Evolutionary conservation across 352 stramenopile genomes (phyloP), one percentile per base, ranked within the genome.

Genomic region (Phytophthora melonis): DNA sequence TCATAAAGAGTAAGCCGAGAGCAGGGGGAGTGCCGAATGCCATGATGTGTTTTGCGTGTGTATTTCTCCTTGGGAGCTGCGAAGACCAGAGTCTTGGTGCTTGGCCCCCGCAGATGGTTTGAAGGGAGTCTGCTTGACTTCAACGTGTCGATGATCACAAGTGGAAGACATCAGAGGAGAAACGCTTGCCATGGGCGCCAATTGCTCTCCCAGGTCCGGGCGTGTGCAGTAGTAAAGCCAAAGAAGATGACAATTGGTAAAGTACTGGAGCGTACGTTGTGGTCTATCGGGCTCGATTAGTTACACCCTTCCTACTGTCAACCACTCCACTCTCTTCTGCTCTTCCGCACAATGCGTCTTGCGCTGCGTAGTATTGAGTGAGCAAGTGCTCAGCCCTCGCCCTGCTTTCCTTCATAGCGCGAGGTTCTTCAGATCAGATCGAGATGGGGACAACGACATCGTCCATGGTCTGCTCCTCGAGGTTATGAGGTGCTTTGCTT

Each of bases 211-310:
- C 32, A 36, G 25, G 32, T 36, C 32, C 1, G 32, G 32, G 9
- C 32, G 32, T 36, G 7, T 36, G 10, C 18, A 50, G 41, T 5
- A 50, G 41, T 5, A 19, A 16, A 8, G 11, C 41, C 41, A 50
- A 16, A 63, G 41, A n/a, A n/a, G 34, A 23, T n/a, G 11, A 45
- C 49, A 32, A 21, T 52, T 58, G 43, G 11, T 66, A 39, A 56
- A 54, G 54, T 72, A 66, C 7, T 49, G 32, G 23, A 32, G 16
- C 32, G 41, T 71, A 65, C 58, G 54, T 63, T 71, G 68, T 72
- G 63, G 56, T 80, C 73, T 80, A 80, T 77, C 69, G 60, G 60
- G 69, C 66, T 72, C 36, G 60, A 80, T 77, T 77, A 71, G 63
- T 77, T 75, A 79, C 58, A 72, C 63, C 63, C 68, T 79, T 79